Evolutionary conservation across 169 alveolate genomes (phyloP).

Genomic region (Theileria orientalis): DNA sequence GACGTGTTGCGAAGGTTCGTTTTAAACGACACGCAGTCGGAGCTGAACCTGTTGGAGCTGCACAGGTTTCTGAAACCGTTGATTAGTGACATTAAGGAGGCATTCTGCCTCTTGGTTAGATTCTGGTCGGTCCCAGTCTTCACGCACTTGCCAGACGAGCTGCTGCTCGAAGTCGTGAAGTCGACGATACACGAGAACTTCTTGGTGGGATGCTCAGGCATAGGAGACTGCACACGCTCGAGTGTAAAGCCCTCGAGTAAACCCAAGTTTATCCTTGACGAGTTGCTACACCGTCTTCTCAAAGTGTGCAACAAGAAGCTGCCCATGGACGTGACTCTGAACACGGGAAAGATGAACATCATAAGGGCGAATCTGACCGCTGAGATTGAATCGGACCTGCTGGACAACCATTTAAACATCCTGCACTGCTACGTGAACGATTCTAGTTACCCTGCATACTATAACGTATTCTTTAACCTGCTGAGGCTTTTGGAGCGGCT

Average conservation of each 20-base stretch:
- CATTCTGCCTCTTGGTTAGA: constrained; percentile 17
- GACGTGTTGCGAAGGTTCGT: background rate
- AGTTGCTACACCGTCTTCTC: background rate
- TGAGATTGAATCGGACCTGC: background rate
- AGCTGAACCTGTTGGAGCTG: constrained; percentile 2
- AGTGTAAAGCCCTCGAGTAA: background rate
- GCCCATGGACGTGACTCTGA: constrained; percentile 6
- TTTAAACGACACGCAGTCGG: background rate
- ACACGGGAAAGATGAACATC: constrained; percentile 2
- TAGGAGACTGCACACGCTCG: background rate
- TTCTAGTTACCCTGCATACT: background rate
- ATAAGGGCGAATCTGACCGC: background rate
- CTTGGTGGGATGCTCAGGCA: constrained; percentile 12
- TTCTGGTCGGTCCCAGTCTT: constrained; percentile 29
- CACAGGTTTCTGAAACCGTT: constrained; percentile 4
- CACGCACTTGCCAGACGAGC: background rate
- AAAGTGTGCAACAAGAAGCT: constrained; percentile 1
- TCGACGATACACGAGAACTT: constrained; percentile 18
- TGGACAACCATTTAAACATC: background rate
- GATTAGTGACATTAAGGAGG: constrained; percentile 22
- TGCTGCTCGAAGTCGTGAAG: background rate
- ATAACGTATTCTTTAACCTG: constrained; percentile 5
- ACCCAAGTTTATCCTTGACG: background rate
- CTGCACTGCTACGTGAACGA: background rate
- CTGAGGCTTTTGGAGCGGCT: constrained; percentile 6